A percentile compares a stretch with the other conserved stretches of the same genome.
Evolutionary conservation across 176 grass and related monocot genomes (phyloP).

Genomic region (Chloris gayana): DNA sequence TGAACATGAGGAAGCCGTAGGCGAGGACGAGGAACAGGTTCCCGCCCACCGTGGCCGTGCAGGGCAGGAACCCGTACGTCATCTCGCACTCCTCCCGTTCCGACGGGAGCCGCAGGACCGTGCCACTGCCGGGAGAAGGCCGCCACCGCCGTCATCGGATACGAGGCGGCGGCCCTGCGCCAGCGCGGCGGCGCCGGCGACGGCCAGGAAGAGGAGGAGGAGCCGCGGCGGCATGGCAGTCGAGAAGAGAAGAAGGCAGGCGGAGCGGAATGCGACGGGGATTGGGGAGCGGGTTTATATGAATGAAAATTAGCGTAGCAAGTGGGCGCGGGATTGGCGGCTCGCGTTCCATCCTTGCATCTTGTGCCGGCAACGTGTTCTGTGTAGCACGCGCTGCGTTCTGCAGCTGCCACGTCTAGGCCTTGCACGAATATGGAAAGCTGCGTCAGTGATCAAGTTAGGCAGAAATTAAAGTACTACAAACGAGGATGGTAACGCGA

Average conservation of each 20-base stretch:
- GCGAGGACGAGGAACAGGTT: slow-evolving; percentile 76
- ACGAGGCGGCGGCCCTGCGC: slow-evolving; percentile 18
- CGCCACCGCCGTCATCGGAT: background rate
- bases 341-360: background rate
- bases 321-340: background rate
- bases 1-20: slow-evolving; percentile 95
- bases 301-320: background rate
- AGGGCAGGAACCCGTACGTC: slow-evolving; percentile 91
- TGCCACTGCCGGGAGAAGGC: background rate
- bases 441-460: background rate
- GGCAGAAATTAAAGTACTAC: background rate
- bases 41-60: slow-evolving; percentile 57
- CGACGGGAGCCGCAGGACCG: slow-evolving; percentile 42
- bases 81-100: slow-evolving; percentile 53
- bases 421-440: background rate
- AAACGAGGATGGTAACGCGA: background rate
- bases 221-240: slow-evolving; percentile 17
- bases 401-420: background rate
- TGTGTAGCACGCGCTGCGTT: background rate
- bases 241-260: background rate
- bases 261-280: background rate
- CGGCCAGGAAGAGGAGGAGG: slow-evolving; percentile 41
- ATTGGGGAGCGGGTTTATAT: background rate
- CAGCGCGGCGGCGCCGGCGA: slow-evolving; percentile 2
- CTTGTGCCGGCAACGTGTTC: no score